Evolutionary conservation across 2,329 filamentous ascomycete genomes (phyloP), one percentile per base, ranked within the genome.

Genomic region (Xylaria arbuscula): DNA sequence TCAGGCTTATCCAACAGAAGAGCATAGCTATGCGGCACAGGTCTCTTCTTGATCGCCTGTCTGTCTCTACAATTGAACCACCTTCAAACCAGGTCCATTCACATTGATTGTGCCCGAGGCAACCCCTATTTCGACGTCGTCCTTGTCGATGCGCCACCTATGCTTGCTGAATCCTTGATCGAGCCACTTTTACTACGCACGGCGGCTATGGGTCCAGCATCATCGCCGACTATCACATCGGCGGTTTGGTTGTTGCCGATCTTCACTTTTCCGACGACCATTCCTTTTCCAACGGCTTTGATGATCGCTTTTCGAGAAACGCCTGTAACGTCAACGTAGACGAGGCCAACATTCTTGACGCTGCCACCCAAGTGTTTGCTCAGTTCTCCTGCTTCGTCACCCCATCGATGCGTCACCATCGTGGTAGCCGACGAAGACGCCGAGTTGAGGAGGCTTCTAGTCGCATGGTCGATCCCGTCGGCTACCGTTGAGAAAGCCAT

Each of bases 401-500:
- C 96, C 83, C 94, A 99, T 70, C 89, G 90, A 80, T 98, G 96
- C n/a, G 90, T 88, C 2, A 98, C 93, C 60, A 98, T 90, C 0
- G 91, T 93, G 42, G 89, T 93, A 28, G 95, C 92, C n/a, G 95
- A 94, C 1, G 87, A 85, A 3, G 93, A 91, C 2, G 91, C 89
- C 10, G 90, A 90, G 4, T 87, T 88, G 36, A 99, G 85, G 36
- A 99, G 83, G 70, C 89, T 92, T 62, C 91, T 91, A 1, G 93
- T 92, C 1, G 93, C 92, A 73, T 97, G 91, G 73, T 97, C 94
- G 67, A 98, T 92, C 45, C 96, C 96, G 76, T 99, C 96, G 28
- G 94, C 93, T 53, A 99, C 89, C 0, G 96, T 99, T 47, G 92
- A 93, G 80, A 98, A 98, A 0, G 96, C 96, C 84, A 99, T 98